Conservation (phyloP, 176 grass and related monocot genomes). For the Rhipidocladum racemiflorum region DNA sequence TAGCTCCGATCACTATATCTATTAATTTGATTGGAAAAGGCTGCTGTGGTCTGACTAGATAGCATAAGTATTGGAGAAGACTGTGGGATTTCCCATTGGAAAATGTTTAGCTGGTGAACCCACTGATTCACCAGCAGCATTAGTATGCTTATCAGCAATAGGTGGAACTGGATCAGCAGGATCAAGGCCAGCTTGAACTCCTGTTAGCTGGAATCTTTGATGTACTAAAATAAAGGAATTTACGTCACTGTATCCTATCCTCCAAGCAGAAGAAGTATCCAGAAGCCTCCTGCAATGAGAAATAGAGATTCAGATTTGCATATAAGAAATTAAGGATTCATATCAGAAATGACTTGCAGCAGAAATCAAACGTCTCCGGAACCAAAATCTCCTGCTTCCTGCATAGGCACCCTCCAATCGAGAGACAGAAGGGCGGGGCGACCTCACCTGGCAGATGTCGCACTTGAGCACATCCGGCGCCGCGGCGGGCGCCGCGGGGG, state of each 20-base stretch:
- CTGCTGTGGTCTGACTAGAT: constrained; percentile 32
- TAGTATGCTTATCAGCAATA: constrained; percentile 31
- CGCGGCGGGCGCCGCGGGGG: neutral
- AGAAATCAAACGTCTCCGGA: too few species aligned
- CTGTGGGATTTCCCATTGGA: constrained; percentile 19
- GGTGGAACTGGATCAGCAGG: constrained; percentile 50
- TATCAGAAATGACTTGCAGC: constrained; percentile 17
- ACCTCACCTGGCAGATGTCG: constrained; percentile 71
- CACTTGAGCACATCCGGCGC: constrained; percentile 54
- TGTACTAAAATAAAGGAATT: constrained; percentile 68
- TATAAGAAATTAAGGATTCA: neutral
- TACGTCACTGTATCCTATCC: too few species aligned
- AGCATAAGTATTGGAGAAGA: constrained; percentile 10
- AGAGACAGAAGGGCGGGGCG: too few species aligned
- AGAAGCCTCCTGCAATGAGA: constrained; percentile 61
- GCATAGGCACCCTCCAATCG: too few species aligned
- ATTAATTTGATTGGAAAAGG: constrained; percentile 45
- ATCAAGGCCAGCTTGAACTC: constrained; percentile 77
- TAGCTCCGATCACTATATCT: constrained; percentile 20
- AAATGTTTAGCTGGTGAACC: constrained; percentile 27
- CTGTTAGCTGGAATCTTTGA: constrained; percentile 83
- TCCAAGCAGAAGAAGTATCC: too few species aligned
- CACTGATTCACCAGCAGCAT: neutral
- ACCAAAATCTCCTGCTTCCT: too few species aligned
- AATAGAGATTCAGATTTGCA: neutral